Percentiles rank a stretch among this genome's conserved stretches.
phyloP scores from a whole-genome alignment of 176 grass and related monocot species.

The Musa beccarii region DNA sequence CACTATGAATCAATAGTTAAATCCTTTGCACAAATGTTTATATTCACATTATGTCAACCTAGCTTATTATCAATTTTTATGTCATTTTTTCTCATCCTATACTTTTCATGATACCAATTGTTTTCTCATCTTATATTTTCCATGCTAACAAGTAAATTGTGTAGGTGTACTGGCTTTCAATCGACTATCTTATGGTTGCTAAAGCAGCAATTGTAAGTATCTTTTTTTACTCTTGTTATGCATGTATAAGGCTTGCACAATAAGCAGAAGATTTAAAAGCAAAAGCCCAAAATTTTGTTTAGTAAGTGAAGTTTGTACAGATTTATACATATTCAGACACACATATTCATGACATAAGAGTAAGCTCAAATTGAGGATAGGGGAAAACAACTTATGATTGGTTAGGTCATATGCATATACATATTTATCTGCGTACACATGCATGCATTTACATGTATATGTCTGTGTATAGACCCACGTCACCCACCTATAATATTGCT shows the following conservation, averaged over 20 bases:
- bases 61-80: neutral
- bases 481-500: no score
- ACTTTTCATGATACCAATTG: neutral
- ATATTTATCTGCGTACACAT: neutral
- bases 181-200: slow-evolving; percentile 82
- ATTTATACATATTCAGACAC: no score
- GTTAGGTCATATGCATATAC: neutral
- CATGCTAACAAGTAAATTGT: slow-evolving; percentile 31
- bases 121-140: slow-evolving; percentile 13
- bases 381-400: neutral
- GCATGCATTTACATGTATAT: no score
- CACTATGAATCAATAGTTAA: neutral
- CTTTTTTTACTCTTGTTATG: slow-evolving; percentile 3
- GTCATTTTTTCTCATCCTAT: neutral
- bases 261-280: no score
- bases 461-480: no score
- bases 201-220: slow-evolving; percentile 68
- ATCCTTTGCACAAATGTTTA: neutral
- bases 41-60: neutral
- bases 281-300: no score
- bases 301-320: no score
- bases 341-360: no score
- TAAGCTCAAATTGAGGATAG: neutral
- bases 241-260: no score
- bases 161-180: slow-evolving; percentile 92